Conservation (phyloP, 2,329 filamentous ascomycete genomes). For the Myriangium duriaei region DNA sequence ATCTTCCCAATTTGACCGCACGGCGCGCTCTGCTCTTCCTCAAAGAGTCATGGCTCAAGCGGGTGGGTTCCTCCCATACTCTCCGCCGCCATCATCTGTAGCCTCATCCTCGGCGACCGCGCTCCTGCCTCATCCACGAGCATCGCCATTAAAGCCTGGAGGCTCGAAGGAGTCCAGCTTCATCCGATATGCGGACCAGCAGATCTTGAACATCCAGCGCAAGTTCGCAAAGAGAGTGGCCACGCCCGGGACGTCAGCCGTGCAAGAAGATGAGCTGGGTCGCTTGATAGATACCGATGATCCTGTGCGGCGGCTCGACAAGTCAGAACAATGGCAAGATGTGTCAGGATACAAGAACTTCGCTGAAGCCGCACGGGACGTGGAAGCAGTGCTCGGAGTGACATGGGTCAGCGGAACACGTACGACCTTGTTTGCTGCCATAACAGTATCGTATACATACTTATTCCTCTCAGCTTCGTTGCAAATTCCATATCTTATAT, state of each 20-base stretch:
- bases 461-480: constrained; percentile 46
- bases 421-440: constrained; percentile 41
- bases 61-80: constrained; percentile 33
- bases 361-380: constrained; percentile 57
- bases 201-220: constrained; percentile 38
- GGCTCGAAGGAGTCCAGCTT: constrained; percentile 46
- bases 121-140: constrained; percentile 40
- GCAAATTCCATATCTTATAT: constrained; percentile 74
- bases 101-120: constrained; percentile 27
- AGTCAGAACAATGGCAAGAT: constrained; percentile 25
- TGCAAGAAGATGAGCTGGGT: constrained; percentile 11
- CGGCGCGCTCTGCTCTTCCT: constrained; percentile 1
- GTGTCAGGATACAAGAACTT: constrained; percentile 48
- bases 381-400: constrained; percentile 64
- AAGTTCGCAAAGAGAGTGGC: constrained; percentile 39
- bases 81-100: constrained; percentile 38
- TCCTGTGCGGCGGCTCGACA: constrained; percentile 17
- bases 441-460: background rate
- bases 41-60: constrained; percentile 2
- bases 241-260: constrained; percentile 15
- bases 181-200: constrained; percentile 44
- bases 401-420: constrained; percentile 82
- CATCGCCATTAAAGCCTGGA: constrained; percentile 41
- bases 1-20: background rate
- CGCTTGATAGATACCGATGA: constrained; percentile 12